Percentiles rank a stretch among this genome's conserved stretches.
Evolutionary conservation across 2,329 filamentous ascomycete genomes (phyloP).

Genomic region (Chrysoporthe puriensis): DNA sequence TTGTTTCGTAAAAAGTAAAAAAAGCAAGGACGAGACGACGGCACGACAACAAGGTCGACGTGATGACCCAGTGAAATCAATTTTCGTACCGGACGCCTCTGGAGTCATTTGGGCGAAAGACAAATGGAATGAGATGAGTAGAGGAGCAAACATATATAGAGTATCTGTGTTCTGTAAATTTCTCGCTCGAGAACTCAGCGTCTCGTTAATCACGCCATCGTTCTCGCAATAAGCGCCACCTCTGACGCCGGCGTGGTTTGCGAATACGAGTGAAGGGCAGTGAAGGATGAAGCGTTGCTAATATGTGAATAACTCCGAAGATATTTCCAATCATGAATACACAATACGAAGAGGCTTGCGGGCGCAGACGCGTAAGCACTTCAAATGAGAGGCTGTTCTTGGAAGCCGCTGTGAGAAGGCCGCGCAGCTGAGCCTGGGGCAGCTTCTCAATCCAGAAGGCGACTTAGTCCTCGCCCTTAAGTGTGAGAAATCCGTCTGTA

Average conservation of each 20-base stretch:
- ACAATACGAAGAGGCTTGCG: too few relatives aligned
- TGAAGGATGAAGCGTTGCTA: background rate
- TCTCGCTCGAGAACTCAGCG: background rate
- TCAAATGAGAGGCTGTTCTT: background rate
- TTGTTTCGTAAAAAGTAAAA: background rate
- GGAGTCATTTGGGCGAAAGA: background rate
- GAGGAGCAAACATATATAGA: background rate
- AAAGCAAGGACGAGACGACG: background rate
- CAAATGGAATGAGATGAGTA: background rate
- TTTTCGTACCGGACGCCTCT: background rate
- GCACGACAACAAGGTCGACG: background rate
- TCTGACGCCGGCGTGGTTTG: background rate
- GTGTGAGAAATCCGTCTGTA: too few relatives aligned
- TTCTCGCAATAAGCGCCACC: conserved; percentile 1
- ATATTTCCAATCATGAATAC: too few relatives aligned
- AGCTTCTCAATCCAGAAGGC: conserved; percentile 6
- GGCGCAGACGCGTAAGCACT: conserved; percentile 1
- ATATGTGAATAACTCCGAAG: background rate
- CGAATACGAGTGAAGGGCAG: background rate
- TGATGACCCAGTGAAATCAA: background rate
- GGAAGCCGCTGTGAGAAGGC: background rate
- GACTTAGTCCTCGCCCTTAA: background rate
- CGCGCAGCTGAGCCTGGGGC: background rate
- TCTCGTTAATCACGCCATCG: conserved; percentile 1
- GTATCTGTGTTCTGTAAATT: background rate